Conservation (phyloP, 257 asterid genomes). For the Solanum virginianum region DNA sequence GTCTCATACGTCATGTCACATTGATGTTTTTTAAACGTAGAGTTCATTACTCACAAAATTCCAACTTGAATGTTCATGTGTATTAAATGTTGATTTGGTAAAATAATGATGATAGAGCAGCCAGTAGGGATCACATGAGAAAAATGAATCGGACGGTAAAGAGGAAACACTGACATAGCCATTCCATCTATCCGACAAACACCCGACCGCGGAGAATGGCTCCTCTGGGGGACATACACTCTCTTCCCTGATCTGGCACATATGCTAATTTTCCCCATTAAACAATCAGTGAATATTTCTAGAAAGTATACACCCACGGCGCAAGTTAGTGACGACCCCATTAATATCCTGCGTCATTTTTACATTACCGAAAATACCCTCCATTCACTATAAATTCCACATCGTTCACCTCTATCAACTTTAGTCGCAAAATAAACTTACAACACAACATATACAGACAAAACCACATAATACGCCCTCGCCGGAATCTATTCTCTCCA, state of each 20-base stretch:
- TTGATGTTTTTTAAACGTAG: too few relatives aligned
- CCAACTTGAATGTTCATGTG: background rate
- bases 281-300: background rate
- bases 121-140: background rate
- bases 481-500: constrained; percentile 8
- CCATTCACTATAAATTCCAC: constrained; percentile 16
- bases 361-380: constrained; percentile 17
- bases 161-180: background rate
- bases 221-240: constrained; percentile 3
- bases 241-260: constrained; percentile 23
- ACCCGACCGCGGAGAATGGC: constrained; percentile 55
- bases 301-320: constrained; percentile 6
- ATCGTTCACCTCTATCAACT: constrained; percentile 20
- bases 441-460: background rate
- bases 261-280: constrained; percentile 15
- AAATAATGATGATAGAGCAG: background rate
- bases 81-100: background rate
- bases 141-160: background rate
- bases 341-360: background rate
- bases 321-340: constrained; percentile 31
- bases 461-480: background rate
- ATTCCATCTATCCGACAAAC: constrained; percentile 25
- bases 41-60: background rate
- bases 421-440: constrained; percentile 27
- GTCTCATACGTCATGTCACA: background rate